Conservation (phyloP, 2,329 filamentous ascomycete species). For the Fusarium algeriense region DNA sequence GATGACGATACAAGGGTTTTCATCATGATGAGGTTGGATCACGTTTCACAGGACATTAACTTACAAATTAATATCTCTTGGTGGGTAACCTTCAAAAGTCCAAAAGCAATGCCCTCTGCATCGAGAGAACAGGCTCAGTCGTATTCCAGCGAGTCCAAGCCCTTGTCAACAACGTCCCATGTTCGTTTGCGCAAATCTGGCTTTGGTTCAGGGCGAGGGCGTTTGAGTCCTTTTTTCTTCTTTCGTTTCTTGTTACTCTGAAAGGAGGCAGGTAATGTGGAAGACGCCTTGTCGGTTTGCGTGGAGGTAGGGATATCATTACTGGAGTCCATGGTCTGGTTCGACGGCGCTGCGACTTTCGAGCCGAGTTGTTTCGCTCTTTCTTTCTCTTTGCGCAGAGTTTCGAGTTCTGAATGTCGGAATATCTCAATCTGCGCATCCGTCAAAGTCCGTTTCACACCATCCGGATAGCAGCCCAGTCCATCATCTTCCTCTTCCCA, state of each 20-base stretch:
- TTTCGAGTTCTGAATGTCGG: slow-evolving; percentile 86
- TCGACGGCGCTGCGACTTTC: slow-evolving; percentile 18
- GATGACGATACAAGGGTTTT: slow-evolving; percentile 92
- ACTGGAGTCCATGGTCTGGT: slow-evolving; percentile 31
- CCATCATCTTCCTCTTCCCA: slow-evolving; percentile 72
- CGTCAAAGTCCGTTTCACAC: slow-evolving; percentile 88
- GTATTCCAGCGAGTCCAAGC: slow-evolving; percentile 71
- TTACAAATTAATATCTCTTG: slow-evolving; percentile 18
- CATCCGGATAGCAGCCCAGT: slow-evolving; percentile 88
- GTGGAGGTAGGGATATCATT: slow-evolving; percentile 14
- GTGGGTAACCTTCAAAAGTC: not conserved
- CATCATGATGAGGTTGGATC: slow-evolving; percentile 72
- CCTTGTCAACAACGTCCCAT: slow-evolving; percentile 74
- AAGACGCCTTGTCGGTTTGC: slow-evolving; percentile 16
- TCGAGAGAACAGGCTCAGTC: slow-evolving; percentile 52
- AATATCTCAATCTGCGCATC: slow-evolving; percentile 93
- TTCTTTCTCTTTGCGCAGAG: slow-evolving; percentile 71
- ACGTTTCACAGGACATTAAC: slow-evolving; percentile 7
- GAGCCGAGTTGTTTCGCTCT: slow-evolving; percentile 50
- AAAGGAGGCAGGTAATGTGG: slow-evolving; percentile 25
- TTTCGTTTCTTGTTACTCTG: slow-evolving; percentile 46
- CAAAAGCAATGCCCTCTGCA: not conserved
- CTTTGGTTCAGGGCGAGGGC: slow-evolving; percentile 61
- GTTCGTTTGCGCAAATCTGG: slow-evolving; percentile 74
- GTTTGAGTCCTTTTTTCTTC: slow-evolving; percentile 56